These are phyloP conservation scores for Mortierella sp. DNA, from an alignment of 371 early-diverging fungal species.

Conservation along the genomic window DNA sequence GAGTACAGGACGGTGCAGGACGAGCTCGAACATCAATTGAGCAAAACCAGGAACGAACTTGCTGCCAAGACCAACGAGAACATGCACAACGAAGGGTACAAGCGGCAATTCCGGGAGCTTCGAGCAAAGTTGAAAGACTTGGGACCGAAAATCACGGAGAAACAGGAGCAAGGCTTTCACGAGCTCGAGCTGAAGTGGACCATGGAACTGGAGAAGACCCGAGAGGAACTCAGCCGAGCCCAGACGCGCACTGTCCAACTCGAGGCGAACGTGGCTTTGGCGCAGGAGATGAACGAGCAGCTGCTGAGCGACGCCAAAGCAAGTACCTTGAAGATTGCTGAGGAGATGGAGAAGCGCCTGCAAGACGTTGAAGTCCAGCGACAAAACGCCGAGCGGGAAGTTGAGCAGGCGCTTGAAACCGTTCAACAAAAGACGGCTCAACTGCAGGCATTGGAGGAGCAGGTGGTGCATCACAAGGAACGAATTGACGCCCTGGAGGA, in stretches of 20 bases:
- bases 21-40: constrained; percentile 45
- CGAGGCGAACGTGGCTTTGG: constrained; percentile 46
- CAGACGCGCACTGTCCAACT: constrained; percentile 27
- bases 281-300: constrained; percentile 53
- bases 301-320: constrained; percentile 39
- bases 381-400: constrained; percentile 45
- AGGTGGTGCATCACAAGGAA: constrained; percentile 43
- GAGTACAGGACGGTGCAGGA: constrained; percentile 49
- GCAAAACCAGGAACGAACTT: constrained; percentile 36
- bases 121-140: constrained; percentile 47
- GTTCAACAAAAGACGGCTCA: constrained; percentile 42
- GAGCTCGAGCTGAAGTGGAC: constrained; percentile 43
- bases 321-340: constrained; percentile 48
- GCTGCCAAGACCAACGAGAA: constrained; percentile 41
- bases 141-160: constrained; percentile 37
- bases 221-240: constrained; percentile 27
- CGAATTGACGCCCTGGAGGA: constrained; percentile 46
- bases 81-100: constrained; percentile 40
- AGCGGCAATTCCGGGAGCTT: constrained; percentile 50
- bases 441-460: constrained; percentile 42
- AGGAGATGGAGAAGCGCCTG: constrained; percentile 49
- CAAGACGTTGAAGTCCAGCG: constrained; percentile 49
- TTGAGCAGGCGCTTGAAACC: constrained; percentile 38
- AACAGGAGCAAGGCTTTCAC: constrained; percentile 52
- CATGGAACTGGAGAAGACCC: constrained; percentile 50